phyloP scores from a whole-genome alignment of 2,329 filamentous ascomycete species.

The Aschersonia sp. region DNA sequence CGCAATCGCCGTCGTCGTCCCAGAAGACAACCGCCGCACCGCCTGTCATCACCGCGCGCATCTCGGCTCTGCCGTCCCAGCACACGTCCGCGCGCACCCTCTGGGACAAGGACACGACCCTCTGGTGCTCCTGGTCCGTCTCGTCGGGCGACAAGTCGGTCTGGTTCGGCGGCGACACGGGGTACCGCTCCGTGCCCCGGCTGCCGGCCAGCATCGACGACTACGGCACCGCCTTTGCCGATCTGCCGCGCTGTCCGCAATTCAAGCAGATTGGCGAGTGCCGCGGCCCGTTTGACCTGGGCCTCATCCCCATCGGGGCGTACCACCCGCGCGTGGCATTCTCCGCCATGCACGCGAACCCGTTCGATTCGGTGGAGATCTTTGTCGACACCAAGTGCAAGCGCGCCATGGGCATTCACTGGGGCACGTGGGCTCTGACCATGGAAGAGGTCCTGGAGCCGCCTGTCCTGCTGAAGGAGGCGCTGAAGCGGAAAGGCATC shows the following conservation, averaged over 20 bases:
- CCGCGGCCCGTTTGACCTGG: constrained; percentile 78
- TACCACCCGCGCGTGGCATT: constrained; percentile 63
- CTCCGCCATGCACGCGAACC: constrained; percentile 73
- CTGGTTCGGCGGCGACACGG: constrained; percentile 83
- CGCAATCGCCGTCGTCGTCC: constrained; percentile 9
- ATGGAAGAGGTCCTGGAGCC: constrained; percentile 77
- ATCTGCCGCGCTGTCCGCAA: constrained; percentile 62
- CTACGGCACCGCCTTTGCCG: constrained; percentile 50
- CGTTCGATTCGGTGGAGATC: constrained; percentile 78
- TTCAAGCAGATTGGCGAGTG: constrained; percentile 71
- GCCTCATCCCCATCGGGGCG: constrained; percentile 84
- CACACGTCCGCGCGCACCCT: constrained; percentile 57
- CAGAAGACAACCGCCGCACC: constrained; percentile 6
- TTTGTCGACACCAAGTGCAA: constrained; percentile 71
- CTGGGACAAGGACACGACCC: constrained; percentile 58
- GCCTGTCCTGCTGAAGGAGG: constrained; percentile 55
- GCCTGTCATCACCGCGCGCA: constrained; percentile 45
- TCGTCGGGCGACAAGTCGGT: constrained; percentile 60
- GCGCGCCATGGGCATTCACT: constrained; percentile 75
- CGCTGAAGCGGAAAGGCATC: constrained; percentile 51
- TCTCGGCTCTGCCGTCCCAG: constrained; percentile 74
- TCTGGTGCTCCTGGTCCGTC: constrained; percentile 84
- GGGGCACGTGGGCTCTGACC: constrained; percentile 82
- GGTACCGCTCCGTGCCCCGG: constrained; percentile 65
- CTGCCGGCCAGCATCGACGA: constrained; percentile 50